These are phyloP conservation scores for Nicotiana paniculata DNA, from an alignment of 257 asterid species.

Conservation along the genomic window DNA sequence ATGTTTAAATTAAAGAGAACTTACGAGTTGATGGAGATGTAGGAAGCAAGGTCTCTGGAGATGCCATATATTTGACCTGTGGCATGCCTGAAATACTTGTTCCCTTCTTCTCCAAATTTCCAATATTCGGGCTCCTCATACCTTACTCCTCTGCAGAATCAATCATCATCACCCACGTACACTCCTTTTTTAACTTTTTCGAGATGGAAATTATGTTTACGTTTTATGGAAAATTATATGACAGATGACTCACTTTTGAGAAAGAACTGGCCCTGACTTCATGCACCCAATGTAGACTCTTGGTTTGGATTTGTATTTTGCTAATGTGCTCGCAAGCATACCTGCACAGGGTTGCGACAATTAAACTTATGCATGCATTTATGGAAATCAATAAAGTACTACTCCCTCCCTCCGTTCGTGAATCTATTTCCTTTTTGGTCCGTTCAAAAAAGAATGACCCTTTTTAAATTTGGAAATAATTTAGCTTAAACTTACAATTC, in stretches of 20 bases:
- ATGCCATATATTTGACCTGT: conserved; percentile 80
- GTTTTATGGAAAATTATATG: background rate
- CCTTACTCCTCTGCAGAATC: conserved; percentile 44
- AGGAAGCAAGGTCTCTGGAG: conserved; percentile 64
- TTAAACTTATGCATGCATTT: background rate
- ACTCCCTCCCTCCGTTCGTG: no score
- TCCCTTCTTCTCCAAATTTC: conserved; percentile 87
- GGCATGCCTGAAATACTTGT: conserved; percentile 80
- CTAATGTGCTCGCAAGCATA: conserved; percentile 34
- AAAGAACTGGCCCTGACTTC: conserved; percentile 82
- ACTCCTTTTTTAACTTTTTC: background rate
- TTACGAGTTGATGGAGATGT: conserved; percentile 67
- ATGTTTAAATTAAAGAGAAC: background rate
- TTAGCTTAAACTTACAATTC: no score
- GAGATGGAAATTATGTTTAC: background rate
- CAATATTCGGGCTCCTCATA: conserved; percentile 82
- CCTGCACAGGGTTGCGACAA: conserved; percentile 11
- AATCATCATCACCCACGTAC: background rate
- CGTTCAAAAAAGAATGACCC: no score
- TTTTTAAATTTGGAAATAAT: no score
- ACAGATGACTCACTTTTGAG: conserved; percentile 33
- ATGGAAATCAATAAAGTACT: background rate
- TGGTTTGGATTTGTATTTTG: conserved; percentile 50
- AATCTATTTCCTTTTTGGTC: no score
- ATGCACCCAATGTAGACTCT: conserved; percentile 78